Evolutionary conservation across 768 basidiomycete genomes (phyloP), one percentile per base, ranked within the genome.

Genomic region (Lactifluus volemus): DNA sequence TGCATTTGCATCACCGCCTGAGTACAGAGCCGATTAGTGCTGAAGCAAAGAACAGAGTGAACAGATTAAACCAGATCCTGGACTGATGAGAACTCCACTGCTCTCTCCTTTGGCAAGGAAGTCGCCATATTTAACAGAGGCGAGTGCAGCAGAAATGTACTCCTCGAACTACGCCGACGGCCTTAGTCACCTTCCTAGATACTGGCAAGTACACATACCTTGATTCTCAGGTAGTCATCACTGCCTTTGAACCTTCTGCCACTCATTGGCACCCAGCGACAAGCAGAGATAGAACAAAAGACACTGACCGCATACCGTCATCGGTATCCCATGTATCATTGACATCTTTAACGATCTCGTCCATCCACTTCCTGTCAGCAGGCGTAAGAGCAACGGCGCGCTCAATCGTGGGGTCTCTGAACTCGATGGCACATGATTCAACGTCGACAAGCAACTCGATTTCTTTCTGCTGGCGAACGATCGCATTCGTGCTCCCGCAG

Each of bases 291-390:
- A 36, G 32, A n/a, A n/a, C 42, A 49, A 64, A 50, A 79, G 86
- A 51, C 67, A 90, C 84, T 84, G 84, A 79, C 94, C 82, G 32
- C 79, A 53, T 48, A 73, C 67, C 2, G 77, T 89, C 86, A 10
- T 75, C 75, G 4, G 84, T 82, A 59, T 83, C 80, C 87, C 88
- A 95, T 8, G 81, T 80, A 53, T 89, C 84, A 63, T 91, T 91
- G 11, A 96, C 92, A 63, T 92, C 91, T 55, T 79, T 83, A 44
- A 95, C 81, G 58, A 96, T 84, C 66, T 96, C 93, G 69, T 98
- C 95, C 82, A 98, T 92, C 97, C 97, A 99, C 72, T 91, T 95
- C 60, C 96, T 78, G 71, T 98, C 97, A 0, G 95, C 92, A 0
- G 97, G 78, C 2, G 96, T 98, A 65, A 99, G 74, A 5, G 82